Evolutionary conservation across 352 stramenopile genomes (phyloP), one percentile per base, ranked within the genome.

Genomic region (Globisporangium perplexum): DNA sequence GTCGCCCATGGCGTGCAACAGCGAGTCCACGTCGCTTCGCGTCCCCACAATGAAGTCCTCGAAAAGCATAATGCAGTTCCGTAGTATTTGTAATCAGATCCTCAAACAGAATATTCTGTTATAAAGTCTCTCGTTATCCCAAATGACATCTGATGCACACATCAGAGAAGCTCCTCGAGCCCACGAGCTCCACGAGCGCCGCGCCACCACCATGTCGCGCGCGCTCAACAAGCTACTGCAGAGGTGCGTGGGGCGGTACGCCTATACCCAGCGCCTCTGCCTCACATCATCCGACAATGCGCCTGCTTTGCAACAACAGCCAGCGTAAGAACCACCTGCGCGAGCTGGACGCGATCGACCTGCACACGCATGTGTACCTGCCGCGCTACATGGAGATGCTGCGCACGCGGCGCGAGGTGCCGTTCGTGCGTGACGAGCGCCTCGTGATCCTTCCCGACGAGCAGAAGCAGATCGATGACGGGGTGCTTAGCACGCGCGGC

Each of bases 341-440:
- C 35, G 66, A 81, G 7, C 57, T 81, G 6, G 54, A 66, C 18
- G 47, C 71, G 17, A 60, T 87, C 39, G 76, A 87, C 57, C 57
- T 87, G 46, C 76, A 87, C 62, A 87, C 76, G 31, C 76, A 87
- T 42, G 69, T 86, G 54, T 87, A 87, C 36, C 58, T 84, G 7
- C 76, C 76, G 33, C 64, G 74, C 8, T 87, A 87, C 57, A 87
- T 87, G 76, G 62, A 72, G 22, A 68, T 87, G 43, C 56, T 87
- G 12, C 66, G 74, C 15, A 33, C 35, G 15, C 75, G 74, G 11
- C 47, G 45, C 2, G 57, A 86, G 42, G 71, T 87, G 18, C 76
- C 76, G 3, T 71, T 77, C 43, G 72, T 86, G 23, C 65, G 67
- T 15, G 36, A 59, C 18, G 53, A 59, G 44, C 71, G 76, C 1